These are phyloP conservation scores for Penicillium paxilli DNA, from an alignment of 495 filamentous ascomycete genomes.

Conservation along the genomic window DNA sequence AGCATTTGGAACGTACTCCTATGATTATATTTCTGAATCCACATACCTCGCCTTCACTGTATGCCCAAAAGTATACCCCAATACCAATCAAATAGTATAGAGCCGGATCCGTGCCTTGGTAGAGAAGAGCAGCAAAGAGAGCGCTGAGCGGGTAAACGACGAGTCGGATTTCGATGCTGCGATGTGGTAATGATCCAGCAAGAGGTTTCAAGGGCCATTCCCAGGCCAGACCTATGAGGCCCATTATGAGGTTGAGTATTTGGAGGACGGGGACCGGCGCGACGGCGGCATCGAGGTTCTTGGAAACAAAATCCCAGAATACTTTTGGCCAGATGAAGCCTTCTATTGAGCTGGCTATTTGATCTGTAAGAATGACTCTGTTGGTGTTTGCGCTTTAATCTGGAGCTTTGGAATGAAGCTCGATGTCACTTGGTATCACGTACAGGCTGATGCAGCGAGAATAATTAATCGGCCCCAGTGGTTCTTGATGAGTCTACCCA, in stretches of 20 bases:
- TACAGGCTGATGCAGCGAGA: constrained; percentile 82
- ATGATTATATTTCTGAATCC: neutral
- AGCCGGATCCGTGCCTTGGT: constrained; percentile 90
- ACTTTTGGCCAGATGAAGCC: constrained; percentile 99
- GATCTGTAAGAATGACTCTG: constrained; percentile 55
- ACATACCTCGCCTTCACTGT: constrained; percentile 92
- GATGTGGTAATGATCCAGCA: constrained; percentile 70
- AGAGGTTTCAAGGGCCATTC: constrained; percentile 81
- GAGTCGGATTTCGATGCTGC: constrained; percentile 83
- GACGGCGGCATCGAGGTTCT: constrained; percentile 83
- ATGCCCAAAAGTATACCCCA: constrained; percentile 92
- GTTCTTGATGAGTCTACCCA: constrained; percentile 99
- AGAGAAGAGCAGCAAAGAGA: constrained; percentile 74
- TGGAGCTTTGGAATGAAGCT: neutral
- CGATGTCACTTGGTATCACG: no score
- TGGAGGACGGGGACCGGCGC: constrained; percentile 88
- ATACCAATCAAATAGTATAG: constrained; percentile 91
- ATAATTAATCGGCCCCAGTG: constrained; percentile 95
- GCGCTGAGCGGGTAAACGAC: constrained; percentile 79
- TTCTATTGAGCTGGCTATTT: constrained; percentile 79
- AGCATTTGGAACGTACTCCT: constrained; percentile 5
- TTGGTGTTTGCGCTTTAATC: constrained; percentile 24
- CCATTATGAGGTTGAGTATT: constrained; percentile 91
- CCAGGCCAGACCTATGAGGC: constrained; percentile 75
- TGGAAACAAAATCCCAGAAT: constrained; percentile 96